These are phyloP conservation scores for Sordaria brevicollis DNA, from an alignment of 495 filamentous ascomycete species.

Conservation along the genomic window DNA sequence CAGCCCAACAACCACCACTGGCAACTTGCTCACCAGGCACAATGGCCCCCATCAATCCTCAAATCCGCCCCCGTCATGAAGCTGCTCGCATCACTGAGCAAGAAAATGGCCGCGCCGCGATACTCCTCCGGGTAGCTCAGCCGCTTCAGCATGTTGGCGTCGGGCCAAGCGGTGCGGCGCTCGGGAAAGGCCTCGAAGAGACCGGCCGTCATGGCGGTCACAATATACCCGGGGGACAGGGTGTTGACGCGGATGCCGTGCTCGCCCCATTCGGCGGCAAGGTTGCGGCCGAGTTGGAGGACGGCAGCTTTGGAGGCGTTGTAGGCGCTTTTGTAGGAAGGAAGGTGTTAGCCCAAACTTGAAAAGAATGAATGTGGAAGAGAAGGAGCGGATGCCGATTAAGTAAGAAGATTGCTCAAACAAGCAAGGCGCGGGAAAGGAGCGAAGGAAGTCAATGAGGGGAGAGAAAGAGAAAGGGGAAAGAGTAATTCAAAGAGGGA, in stretches of 20 bases:
- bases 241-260: conserved; percentile 92
- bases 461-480: background rate
- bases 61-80: conserved; percentile 81
- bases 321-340: conserved; percentile 49
- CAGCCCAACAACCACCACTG: too few relatives aligned
- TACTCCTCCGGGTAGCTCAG: conserved; percentile 76
- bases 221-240: conserved; percentile 89
- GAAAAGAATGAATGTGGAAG: too few relatives aligned
- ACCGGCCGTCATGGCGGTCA: conserved; percentile 80
- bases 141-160: conserved; percentile 79
- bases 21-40: conserved; percentile 70
- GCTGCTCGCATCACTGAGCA: conserved; percentile 75
- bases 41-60: conserved; percentile 73
- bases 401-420: too few relatives aligned
- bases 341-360: background rate
- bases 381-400: too few relatives aligned
- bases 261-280: conserved; percentile 80
- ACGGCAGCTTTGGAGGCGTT: conserved; percentile 87
- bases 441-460: too few relatives aligned
- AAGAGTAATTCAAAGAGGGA: background rate
- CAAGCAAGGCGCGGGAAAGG: too few relatives aligned
- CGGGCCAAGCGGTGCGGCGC: conserved; percentile 65
- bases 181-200: conserved; percentile 70
- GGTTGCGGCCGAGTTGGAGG: conserved; percentile 70
- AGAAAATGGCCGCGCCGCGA: conserved; percentile 68